Conservation (phyloP, 2,329 filamentous ascomycete species). For the Decorospora gaudefroyi region DNA sequence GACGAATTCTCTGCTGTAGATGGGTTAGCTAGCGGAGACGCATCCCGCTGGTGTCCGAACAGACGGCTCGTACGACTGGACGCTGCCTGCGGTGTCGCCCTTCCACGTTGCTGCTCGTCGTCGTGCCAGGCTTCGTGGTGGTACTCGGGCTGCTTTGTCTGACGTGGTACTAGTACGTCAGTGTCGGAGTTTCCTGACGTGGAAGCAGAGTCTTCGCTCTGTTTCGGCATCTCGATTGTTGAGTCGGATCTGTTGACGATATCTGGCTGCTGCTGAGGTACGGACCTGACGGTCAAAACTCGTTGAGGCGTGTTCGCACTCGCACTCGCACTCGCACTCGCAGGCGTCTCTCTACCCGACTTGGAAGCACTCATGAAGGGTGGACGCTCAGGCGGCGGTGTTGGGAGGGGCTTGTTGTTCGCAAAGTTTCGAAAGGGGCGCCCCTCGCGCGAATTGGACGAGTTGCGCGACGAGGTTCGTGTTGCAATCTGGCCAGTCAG, state of each 20-base stretch:
- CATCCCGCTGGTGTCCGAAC: slow-evolving; percentile 21
- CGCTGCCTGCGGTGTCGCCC: slow-evolving; percentile 18
- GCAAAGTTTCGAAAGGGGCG: slow-evolving; percentile 42
- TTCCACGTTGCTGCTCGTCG: slow-evolving; percentile 26
- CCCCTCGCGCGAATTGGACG: slow-evolving; percentile 41
- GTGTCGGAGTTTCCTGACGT: slow-evolving; percentile 15
- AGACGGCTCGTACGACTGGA: slow-evolving; percentile 17
- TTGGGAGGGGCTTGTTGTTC: slow-evolving; percentile 46
- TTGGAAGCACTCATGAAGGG: slow-evolving; percentile 30
- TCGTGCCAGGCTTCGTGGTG: slow-evolving; percentile 30
- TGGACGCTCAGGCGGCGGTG: slow-evolving; percentile 36
- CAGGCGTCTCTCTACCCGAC: slow-evolving; percentile 21
- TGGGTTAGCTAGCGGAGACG: slow-evolving; percentile 16
- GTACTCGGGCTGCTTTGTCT: slow-evolving; percentile 25
- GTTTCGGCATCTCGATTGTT: slow-evolving; percentile 26
- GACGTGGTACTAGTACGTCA: slow-evolving; percentile 25
- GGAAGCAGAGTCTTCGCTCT: slow-evolving; percentile 22
- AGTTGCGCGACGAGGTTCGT: slow-evolving; percentile 46
- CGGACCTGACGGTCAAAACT: slow-evolving; percentile 21
- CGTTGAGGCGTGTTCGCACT: slow-evolving; percentile 20
- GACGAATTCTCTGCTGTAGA: slow-evolving; percentile 18
- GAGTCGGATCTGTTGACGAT: slow-evolving; percentile 26
- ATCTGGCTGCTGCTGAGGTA: slow-evolving; percentile 23
- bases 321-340: slow-evolving; percentile 21
- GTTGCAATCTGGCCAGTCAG: slow-evolving; percentile 42